phyloP scores from a whole-genome alignment of 2,329 filamentous ascomycete genomes.

The Periconia macrospinosa region DNA sequence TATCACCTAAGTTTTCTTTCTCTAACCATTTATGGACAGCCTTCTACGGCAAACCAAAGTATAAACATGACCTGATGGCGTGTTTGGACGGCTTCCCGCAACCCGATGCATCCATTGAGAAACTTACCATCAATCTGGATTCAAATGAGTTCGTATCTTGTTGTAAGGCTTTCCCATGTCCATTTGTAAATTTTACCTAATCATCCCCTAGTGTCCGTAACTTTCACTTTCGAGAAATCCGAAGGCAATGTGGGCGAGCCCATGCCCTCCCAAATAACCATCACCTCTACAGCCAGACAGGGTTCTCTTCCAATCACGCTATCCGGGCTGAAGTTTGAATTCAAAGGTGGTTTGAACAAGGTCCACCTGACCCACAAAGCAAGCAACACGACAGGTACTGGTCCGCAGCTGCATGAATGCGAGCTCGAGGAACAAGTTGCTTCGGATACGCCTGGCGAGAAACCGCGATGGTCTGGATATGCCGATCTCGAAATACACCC shows the following conservation, averaged over 20 bases:
- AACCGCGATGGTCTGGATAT: constrained; percentile 54
- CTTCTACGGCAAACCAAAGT: constrained; percentile 34
- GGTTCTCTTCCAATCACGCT: constrained; percentile 52
- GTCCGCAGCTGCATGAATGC: constrained; percentile 23
- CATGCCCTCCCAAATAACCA: constrained; percentile 57
- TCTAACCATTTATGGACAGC: constrained; percentile 24
- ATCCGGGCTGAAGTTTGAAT: constrained; percentile 54
- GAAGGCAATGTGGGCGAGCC: constrained; percentile 64
- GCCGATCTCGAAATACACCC: constrained; percentile 68
- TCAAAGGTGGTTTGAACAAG: constrained; percentile 50
- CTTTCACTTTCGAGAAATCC: constrained; percentile 56
- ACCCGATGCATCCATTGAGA: constrained; percentile 35
- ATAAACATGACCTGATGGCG: constrained; percentile 50
- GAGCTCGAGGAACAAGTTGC: constrained; percentile 29
- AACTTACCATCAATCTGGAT: constrained; percentile 51
- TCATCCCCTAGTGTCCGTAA: constrained; percentile 47
- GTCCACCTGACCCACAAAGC: constrained; percentile 33
- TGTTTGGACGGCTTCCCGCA: constrained; percentile 46
- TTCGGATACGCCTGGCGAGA: constrained; percentile 19
- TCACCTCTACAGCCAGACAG: constrained; percentile 53
- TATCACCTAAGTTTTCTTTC: too few relatives aligned
- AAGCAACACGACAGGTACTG: constrained; percentile 9
- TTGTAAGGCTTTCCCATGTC: constrained; percentile 44
- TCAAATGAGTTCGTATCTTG: constrained; percentile 54
- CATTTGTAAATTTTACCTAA: constrained; percentile 24